Evolutionary conservation across 1,139 yeast genomes (phyloP).

Genomic region (Suhomyces ambrosiae): DNA sequence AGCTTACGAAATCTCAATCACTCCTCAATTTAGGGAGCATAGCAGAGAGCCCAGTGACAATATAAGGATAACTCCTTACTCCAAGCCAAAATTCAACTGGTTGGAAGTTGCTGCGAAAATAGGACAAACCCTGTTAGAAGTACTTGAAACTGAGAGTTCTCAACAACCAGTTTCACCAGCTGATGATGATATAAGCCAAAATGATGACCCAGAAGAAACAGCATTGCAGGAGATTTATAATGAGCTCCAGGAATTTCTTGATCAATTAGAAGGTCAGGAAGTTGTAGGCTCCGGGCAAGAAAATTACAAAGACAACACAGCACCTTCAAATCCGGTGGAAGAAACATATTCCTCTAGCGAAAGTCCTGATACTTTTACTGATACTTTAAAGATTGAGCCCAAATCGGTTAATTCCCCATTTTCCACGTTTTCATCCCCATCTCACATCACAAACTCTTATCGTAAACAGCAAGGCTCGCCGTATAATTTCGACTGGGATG

Average conservation of each 20-base stretch:
- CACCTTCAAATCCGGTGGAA: no score
- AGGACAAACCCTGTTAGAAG: not conserved
- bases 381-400: no score
- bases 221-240: not conserved
- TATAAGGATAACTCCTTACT: slow-evolving; percentile 16
- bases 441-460: not conserved
- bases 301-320: no score
- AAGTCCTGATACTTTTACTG: no score
- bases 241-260: not conserved
- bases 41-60: slow-evolving; percentile 24
- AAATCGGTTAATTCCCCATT: not conserved
- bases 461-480: not conserved
- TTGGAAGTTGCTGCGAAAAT: not conserved
- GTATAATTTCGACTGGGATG: slow-evolving; percentile 1
- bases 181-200: not conserved
- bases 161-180: no score
- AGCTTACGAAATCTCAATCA: slow-evolving; percentile 24
- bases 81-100: slow-evolving; percentile 25
- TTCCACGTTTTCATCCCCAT: not conserved
- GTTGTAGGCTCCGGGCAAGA: not conserved
- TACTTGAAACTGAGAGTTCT: not conserved
- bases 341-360: no score
- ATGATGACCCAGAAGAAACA: no score
- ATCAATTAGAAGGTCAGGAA: not conserved
- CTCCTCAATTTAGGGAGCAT: slow-evolving; percentile 27